Conservation (phyloP, 2,329 filamentous ascomycete genomes). For the Pyrenochaeta sp. region DNA sequence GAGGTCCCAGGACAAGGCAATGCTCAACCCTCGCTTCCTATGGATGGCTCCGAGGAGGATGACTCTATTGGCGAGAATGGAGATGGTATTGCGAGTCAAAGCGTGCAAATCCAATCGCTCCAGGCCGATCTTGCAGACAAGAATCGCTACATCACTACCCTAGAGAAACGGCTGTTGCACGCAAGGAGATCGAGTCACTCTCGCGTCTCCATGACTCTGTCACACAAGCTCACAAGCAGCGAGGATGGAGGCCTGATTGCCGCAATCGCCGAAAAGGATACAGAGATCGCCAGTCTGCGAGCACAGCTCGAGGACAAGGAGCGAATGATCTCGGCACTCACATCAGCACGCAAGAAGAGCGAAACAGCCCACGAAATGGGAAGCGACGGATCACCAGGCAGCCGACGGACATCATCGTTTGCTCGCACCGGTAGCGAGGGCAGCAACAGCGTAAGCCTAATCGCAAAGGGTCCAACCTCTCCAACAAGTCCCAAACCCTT, state of each 20-base stretch:
- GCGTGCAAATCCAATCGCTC: conserved; percentile 87
- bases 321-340: conserved; percentile 86
- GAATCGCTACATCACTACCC: conserved; percentile 91
- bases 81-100: conserved; percentile 81
- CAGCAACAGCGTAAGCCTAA: conserved; percentile 38
- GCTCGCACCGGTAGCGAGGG: conserved; percentile 38
- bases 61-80: conserved; percentile 78
- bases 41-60: conserved; percentile 49
- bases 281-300: conserved; percentile 89
- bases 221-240: conserved; percentile 71
- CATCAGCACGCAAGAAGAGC: conserved; percentile 83
- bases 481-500: conserved; percentile 33
- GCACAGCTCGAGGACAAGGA: conserved; percentile 93
- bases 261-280: conserved; percentile 84
- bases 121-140: conserved; percentile 97
- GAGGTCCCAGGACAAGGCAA: conserved; percentile 46
- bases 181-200: conserved; percentile 90
- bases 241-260: conserved; percentile 79
- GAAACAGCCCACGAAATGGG: conserved; percentile 73
- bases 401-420: conserved; percentile 45
- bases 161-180: conserved; percentile 91
- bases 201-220: conserved; percentile 78
- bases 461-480: conserved; percentile 34
- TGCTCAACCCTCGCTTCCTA: conserved; percentile 29
- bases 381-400: conserved; percentile 45